Conservation (phyloP, 2,329 filamentous ascomycete species). For the Pochonia chlamydosporia region DNA sequence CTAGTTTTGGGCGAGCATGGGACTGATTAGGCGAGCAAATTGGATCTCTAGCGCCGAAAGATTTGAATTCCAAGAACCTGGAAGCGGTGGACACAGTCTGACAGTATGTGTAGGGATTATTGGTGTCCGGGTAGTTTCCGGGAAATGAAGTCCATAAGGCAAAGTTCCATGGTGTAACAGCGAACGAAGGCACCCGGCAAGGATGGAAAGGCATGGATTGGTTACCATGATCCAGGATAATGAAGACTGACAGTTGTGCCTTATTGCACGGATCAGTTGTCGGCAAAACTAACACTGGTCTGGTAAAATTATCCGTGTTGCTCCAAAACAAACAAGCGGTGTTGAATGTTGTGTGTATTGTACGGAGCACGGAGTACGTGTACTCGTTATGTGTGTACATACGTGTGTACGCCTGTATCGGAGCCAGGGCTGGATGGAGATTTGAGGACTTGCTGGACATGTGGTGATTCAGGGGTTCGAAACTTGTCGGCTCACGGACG, state of each 20-base stretch:
- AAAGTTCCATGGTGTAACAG: not conserved
- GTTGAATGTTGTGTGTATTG: not conserved
- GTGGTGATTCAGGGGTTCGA: not conserved
- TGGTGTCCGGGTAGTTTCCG: slow-evolving; percentile 7
- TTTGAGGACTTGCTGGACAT: not conserved
- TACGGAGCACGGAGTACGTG: too few relatives aligned
- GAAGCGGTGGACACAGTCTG: not conserved
- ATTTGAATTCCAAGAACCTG: not conserved
- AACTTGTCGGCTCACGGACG: not conserved
- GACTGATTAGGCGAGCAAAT: too few relatives aligned
- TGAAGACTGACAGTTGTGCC: not conserved
- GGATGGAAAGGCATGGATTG: slow-evolving; percentile 1
- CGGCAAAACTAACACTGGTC: not conserved
- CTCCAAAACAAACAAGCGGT: not conserved
- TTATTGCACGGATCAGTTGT: not conserved
- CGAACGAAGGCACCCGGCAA: not conserved
- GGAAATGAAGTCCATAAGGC: slow-evolving; percentile 5
- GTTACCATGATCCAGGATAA: slow-evolving; percentile 4
- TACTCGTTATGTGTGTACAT: too few relatives aligned
- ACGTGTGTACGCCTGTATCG: too few relatives aligned
- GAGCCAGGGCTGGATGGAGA: not conserved
- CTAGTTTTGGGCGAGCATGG: too few relatives aligned
- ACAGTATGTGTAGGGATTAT: too few relatives aligned
- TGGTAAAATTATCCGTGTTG: not conserved
- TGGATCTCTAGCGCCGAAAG: too few relatives aligned